These are phyloP conservation scores for Breynia disticha DNA, from an alignment of 441 rosid genomes.

Conservation along the genomic window DNA sequence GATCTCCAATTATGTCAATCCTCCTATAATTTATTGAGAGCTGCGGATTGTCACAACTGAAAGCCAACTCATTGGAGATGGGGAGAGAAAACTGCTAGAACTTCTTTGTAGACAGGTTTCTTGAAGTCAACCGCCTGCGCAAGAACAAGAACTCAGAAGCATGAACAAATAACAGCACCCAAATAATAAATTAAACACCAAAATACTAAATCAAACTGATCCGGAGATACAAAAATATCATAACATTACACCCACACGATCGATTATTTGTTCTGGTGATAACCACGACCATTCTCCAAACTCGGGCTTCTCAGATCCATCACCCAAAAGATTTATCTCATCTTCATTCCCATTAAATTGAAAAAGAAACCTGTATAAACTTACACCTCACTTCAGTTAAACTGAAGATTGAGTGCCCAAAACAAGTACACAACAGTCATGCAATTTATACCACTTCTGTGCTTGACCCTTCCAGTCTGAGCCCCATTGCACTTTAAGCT, in stretches of 20 bases:
- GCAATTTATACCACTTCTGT: constrained; percentile 56
- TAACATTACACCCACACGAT: constrained; percentile 34
- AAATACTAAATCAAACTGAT: not conserved
- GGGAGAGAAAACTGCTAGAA: constrained; percentile 40
- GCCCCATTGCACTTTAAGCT: constrained; percentile 69
- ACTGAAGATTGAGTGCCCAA: not conserved
- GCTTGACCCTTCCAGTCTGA: constrained; percentile 95
- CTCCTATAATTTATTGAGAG: not conserved
- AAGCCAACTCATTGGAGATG: constrained; percentile 26
- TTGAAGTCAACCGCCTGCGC: constrained; percentile 78
- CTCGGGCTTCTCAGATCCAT: constrained; percentile 77
- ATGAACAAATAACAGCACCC: not conserved
- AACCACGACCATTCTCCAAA: constrained; percentile 85
- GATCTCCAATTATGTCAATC: not conserved
- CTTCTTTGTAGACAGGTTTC: constrained; percentile 68
- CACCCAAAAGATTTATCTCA: constrained; percentile 78
- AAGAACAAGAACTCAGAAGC: not conserved
- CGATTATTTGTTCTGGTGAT: constrained; percentile 53
- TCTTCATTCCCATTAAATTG: constrained; percentile 73
- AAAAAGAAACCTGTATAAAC: constrained; percentile 61
- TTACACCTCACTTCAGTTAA: not conserved
- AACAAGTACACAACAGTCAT: too few species aligned
- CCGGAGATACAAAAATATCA: not conserved
- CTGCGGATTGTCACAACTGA: not conserved
- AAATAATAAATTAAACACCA: not conserved